Evolutionary conservation across 371 early-diverging fungal genomes (phyloP), one percentile per base, ranked within the genome.

Genomic region (Coemansia linderi): DNA sequence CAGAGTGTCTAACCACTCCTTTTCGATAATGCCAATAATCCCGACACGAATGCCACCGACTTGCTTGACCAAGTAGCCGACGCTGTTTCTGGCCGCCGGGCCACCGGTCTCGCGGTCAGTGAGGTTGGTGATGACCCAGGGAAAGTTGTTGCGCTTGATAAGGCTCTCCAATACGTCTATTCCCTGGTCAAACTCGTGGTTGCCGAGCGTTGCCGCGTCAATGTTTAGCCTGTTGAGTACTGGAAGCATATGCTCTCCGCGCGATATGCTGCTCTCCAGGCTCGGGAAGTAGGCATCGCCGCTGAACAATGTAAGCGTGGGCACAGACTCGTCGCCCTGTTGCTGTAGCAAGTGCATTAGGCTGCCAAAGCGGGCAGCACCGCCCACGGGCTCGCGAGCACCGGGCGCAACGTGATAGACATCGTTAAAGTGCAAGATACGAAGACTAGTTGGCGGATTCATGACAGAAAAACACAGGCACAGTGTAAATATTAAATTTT

Each of bases 141-240:
- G 88, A 65, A 88, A 89, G 46, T 84, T 86, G 60, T 83, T 84
- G 22, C 67, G 59, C 10, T 29, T 22, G 24, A 84, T 68, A 46
- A 88, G 66, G 37, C 65, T 63, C 59, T 82, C 82, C 39, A 88
- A 68, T 7, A 72, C 81, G 29, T 85, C 84, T 8, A 88, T 69
- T 15, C 90, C 90, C 62, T 87, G 88, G 73, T 89, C 90, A 79
- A 89, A 88, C 75, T 89, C 86, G 78, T 87, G 89, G 78, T 88
- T 89, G 13, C 89, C 89, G n/a, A 84, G 68, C 38, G 85, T 84
- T 9, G 88, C 81, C 4, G 83, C 87, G 29, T 85, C 82, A 29
- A 89, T 83, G 17, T 72, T 69, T 9, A 86, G 73, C 27, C 69
- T 59, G 59, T 88, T 89, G 15, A 89, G 59, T 0, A 86, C 79